Conservation (phyloP, 2,329 filamentous ascomycete species). For the Huntiella omanensis region DNA sequence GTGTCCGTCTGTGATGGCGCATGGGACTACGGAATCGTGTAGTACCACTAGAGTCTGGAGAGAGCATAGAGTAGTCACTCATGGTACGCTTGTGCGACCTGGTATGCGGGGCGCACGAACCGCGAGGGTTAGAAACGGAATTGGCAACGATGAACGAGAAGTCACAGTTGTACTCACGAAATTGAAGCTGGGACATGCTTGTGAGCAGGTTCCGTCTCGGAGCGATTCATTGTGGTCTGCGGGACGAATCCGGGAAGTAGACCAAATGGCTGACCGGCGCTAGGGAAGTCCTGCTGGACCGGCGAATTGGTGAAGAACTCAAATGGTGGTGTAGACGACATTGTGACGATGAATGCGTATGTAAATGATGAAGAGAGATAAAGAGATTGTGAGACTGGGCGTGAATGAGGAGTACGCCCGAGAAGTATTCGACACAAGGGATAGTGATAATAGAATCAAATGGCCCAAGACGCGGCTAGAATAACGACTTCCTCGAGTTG, state of each 20-base stretch:
- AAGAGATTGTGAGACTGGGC: too few species aligned
- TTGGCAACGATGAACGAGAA: not conserved
- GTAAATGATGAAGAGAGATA: not conserved
- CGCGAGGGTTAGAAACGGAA: not conserved
- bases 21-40: constrained; percentile 24
- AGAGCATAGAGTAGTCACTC: constrained; percentile 10
- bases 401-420: too few species aligned
- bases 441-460: too few species aligned
- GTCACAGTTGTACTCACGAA: constrained; percentile 1
- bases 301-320: not conserved
- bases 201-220: constrained; percentile 4
- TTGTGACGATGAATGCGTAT: not conserved
- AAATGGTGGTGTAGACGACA: not conserved
- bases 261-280: not conserved
- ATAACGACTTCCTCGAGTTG: too few species aligned
- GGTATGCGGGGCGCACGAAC: not conserved
- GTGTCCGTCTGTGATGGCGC: constrained; percentile 38
- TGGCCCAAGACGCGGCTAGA: too few species aligned
- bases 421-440: too few species aligned
- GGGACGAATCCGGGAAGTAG: constrained; percentile 8
- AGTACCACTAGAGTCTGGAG: constrained; percentile 4
- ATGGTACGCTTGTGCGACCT: constrained; percentile 10
- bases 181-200: not conserved
- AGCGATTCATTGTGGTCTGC: not conserved
- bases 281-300: too few species aligned